Conservation (phyloP, 2,329 filamentous ascomycete genomes). For the Xylaria sp. region DNA sequence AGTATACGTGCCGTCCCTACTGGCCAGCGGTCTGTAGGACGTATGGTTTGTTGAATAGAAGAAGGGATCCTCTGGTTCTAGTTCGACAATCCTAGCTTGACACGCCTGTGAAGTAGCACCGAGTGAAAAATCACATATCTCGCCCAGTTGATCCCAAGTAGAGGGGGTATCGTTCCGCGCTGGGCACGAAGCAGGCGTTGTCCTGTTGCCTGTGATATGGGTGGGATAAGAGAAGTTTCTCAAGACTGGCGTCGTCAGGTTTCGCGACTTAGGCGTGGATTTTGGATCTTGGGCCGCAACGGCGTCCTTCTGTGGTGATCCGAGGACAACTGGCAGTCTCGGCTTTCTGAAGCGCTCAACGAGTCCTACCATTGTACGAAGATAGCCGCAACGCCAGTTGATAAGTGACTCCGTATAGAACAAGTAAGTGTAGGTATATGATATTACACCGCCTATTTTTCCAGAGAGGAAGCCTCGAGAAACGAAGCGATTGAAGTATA, state of each 20-base stretch:
- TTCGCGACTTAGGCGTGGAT: conserved; percentile 12
- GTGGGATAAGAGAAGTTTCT: conserved; percentile 33
- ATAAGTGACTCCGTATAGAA: not conserved
- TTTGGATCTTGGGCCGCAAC: conserved; percentile 12
- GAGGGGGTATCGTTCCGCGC: conserved; percentile 14
- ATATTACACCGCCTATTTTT: not conserved
- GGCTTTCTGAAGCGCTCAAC: conserved; percentile 28
- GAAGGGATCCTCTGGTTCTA: conserved; percentile 29
- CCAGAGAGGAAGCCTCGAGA: not conserved
- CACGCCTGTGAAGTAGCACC: conserved; percentile 18
- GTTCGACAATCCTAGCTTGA: conserved; percentile 16
- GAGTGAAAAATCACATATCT: conserved; percentile 29
- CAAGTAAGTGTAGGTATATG: too few species aligned
- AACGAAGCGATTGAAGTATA: not conserved
- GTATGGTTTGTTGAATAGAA: conserved; percentile 25
- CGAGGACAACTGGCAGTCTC: conserved; percentile 22
- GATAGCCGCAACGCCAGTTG: not conserved
- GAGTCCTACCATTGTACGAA: conserved; percentile 28
- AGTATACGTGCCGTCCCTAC: conserved; percentile 12
- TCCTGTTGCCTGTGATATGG: conserved; percentile 16
- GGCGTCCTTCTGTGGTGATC: conserved; percentile 20
- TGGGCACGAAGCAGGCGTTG: conserved; percentile 7
- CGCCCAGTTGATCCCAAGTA: conserved; percentile 28
- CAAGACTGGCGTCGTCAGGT: conserved; percentile 18
- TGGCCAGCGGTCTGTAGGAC: conserved; percentile 17